A percentile compares a stretch with the other conserved stretches of the same genome.
phyloP scores from a whole-genome alignment of 2,329 filamentous ascomycete species.

The Clonostachys byssicola region DNA sequence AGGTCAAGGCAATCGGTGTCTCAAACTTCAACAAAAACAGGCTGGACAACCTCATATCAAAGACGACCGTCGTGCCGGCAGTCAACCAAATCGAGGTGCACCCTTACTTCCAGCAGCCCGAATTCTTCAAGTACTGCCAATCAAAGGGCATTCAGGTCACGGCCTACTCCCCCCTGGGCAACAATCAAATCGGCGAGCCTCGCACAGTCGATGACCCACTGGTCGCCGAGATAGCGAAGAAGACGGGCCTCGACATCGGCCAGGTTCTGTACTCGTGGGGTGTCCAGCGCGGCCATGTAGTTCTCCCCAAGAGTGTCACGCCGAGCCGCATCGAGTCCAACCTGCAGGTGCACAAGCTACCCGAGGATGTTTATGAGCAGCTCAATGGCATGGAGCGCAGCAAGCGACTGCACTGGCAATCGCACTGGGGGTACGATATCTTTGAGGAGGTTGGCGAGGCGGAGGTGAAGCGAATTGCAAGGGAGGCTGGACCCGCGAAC shows the following conservation, averaged over 20 bases:
- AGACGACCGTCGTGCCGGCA: slow-evolving; percentile 52
- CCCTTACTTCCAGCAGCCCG: slow-evolving; percentile 60
- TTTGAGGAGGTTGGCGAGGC: slow-evolving; percentile 35
- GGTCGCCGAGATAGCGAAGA: slow-evolving; percentile 39
- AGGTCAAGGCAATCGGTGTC: slow-evolving; percentile 40
- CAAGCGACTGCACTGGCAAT: slow-evolving; percentile 36
- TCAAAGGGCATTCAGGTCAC: slow-evolving; percentile 55
- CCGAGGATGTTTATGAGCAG: slow-evolving; percentile 25
- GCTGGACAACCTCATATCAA: slow-evolving; percentile 35
- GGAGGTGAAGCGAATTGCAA: slow-evolving; percentile 22
- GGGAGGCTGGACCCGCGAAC: slow-evolving; percentile 25
- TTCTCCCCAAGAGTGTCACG: slow-evolving; percentile 65
- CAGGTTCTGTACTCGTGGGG: slow-evolving; percentile 52
- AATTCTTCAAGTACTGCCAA: slow-evolving; percentile 52
- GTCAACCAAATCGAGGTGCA: slow-evolving; percentile 69
- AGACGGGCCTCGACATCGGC: slow-evolving; percentile 30
- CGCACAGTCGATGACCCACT: slow-evolving; percentile 43
- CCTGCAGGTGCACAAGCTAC: slow-evolving; percentile 31
- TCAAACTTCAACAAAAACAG: slow-evolving; percentile 40
- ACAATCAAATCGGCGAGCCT: slow-evolving; percentile 38
- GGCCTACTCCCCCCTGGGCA: slow-evolving; percentile 62
- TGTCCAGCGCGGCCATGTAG: slow-evolving; percentile 57
- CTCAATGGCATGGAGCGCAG: slow-evolving; percentile 32
- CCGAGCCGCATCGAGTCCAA: slow-evolving; percentile 63
- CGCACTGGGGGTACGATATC: slow-evolving; percentile 36